Evolutionary conservation across 805 yeast genomes (phyloP).

Genomic region (Saturnispora hagleri): DNA sequence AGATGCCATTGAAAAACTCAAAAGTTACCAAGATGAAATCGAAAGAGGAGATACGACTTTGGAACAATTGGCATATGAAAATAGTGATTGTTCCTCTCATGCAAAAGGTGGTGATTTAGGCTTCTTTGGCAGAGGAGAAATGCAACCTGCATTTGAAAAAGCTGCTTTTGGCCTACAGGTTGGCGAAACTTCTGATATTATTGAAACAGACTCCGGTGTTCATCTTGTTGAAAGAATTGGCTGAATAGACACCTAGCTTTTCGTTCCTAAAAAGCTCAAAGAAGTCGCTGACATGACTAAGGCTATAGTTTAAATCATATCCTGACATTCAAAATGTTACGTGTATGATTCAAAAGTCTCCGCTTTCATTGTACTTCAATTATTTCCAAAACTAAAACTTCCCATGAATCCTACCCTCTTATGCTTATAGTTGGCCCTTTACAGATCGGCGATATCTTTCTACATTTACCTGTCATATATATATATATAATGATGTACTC

Average conservation of each 20-base stretch:
- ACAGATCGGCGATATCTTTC: not conserved
- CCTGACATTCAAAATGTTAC: no score
- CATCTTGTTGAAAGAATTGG: conserved; percentile 84
- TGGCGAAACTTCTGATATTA: conserved; percentile 74
- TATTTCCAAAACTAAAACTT: not conserved
- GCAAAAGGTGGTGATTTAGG: conserved; percentile 90
- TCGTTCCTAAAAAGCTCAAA: no score
- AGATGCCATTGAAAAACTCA: conserved; percentile 64
- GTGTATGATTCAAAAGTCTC: not conserved
- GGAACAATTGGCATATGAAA: conserved; percentile 65
- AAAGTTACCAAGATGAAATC: conserved; percentile 47
- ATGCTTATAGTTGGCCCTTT: not conserved
- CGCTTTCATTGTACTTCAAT: not conserved
- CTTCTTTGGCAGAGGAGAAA: conserved; percentile 75
- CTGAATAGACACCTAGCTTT: conserved; percentile 20
- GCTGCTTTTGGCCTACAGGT: conserved; percentile 75
- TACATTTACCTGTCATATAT: not conserved
- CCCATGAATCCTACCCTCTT: not conserved
- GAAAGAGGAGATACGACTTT: conserved; percentile 57
- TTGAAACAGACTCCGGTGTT: conserved; percentile 86
- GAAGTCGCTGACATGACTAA: no score
- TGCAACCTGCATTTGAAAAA: conserved; percentile 92
- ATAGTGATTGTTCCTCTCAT: conserved; percentile 84
- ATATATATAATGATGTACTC: not conserved
- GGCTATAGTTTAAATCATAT: no score